These are phyloP conservation scores for Claviceps africana DNA, from an alignment of 2,329 filamentous ascomycete species.

Conservation along the genomic window DNA sequence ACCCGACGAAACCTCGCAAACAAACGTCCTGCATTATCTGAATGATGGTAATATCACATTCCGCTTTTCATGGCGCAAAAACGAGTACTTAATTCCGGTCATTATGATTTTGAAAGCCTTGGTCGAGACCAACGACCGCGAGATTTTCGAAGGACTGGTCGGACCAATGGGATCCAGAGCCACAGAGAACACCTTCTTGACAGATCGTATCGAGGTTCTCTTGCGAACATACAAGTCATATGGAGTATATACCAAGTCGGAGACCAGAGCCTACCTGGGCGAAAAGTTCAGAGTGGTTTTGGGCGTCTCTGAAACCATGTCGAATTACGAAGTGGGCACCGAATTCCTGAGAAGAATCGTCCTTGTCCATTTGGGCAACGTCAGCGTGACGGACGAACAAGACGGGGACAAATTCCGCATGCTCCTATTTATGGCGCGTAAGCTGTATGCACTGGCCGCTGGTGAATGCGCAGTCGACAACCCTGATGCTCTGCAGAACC, in stretches of 20 bases:
- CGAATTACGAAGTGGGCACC: constrained; percentile 76
- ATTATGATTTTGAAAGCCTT: constrained; percentile 96
- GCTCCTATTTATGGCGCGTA: constrained; percentile 90
- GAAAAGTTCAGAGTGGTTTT: constrained; percentile 84
- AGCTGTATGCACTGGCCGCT: constrained; percentile 83
- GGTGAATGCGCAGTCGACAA: constrained; percentile 91
- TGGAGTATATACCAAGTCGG: constrained; percentile 63
- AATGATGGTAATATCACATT: constrained; percentile 94
- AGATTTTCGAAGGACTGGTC: constrained; percentile 89
- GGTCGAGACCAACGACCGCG: constrained; percentile 87
- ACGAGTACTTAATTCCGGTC: constrained; percentile 87
- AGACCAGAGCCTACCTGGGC: constrained; percentile 77
- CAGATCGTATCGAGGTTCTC: constrained; percentile 83
- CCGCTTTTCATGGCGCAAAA: constrained; percentile 94
- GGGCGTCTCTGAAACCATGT: constrained; percentile 68
- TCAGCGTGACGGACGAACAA: constrained; percentile 69
- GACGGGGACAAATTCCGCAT: constrained; percentile 88
- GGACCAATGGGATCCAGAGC: constrained; percentile 64
- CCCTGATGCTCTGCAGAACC: constrained; percentile 89
- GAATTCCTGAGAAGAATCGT: constrained; percentile 87
- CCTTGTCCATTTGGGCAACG: constrained; percentile 77
- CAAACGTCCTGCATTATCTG: constrained; percentile 91
- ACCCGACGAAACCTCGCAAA: constrained; percentile 96
- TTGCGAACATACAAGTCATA: constrained; percentile 90
- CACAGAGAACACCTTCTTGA: constrained; percentile 79